Conservation (phyloP, 441 rosid genomes). For the Populus hybrid region DNA sequence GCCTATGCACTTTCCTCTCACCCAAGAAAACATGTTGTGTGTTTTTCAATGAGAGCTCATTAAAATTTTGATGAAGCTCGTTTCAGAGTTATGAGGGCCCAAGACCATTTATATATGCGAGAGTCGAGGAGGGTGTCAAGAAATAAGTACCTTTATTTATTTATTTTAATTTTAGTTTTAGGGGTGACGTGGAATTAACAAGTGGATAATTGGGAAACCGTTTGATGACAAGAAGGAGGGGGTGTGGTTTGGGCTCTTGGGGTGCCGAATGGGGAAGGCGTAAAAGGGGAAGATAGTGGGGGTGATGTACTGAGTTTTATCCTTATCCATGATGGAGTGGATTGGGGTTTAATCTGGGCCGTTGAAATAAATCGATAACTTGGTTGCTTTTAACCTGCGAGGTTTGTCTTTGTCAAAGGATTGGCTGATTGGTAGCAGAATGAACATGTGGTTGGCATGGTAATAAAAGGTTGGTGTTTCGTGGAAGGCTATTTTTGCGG, state of each 20-base stretch:
- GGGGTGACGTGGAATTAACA: conserved; percentile 24
- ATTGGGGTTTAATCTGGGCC: conserved; percentile 2
- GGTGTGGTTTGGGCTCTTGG: not conserved
- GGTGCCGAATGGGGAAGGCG: not conserved
- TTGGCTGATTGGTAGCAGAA: conserved; percentile 1
- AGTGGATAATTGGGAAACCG: conserved; percentile 26
- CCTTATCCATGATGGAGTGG: conserved; percentile 19
- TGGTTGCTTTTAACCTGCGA: conserved; percentile 6
- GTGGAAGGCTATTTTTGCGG: conserved; percentile 13
- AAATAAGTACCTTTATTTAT: not conserved
- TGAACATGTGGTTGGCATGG: conserved; percentile 18
- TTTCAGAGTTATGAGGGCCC: not conserved
- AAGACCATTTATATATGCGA: not conserved
- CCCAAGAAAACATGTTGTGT: conserved; percentile 27
- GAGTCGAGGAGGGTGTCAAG: not conserved
- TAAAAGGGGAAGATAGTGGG: not conserved
- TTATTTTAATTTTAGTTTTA: no score
- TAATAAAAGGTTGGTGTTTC: not conserved
- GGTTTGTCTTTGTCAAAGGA: conserved; percentile 1
- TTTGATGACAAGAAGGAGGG: conserved; percentile 8
- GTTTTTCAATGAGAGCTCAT: not conserved
- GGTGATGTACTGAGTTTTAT: conserved; percentile 20
- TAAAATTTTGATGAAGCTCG: not conserved
- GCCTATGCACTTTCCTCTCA: conserved; percentile 46
- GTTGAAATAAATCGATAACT: not conserved